A percentile compares a stretch with the other conserved stretches of the same genome.
These are phyloP conservation scores for Zygosaccharomyces siamensis DNA, from an alignment of 805 yeast genomes.

Conservation along the genomic window DNA sequence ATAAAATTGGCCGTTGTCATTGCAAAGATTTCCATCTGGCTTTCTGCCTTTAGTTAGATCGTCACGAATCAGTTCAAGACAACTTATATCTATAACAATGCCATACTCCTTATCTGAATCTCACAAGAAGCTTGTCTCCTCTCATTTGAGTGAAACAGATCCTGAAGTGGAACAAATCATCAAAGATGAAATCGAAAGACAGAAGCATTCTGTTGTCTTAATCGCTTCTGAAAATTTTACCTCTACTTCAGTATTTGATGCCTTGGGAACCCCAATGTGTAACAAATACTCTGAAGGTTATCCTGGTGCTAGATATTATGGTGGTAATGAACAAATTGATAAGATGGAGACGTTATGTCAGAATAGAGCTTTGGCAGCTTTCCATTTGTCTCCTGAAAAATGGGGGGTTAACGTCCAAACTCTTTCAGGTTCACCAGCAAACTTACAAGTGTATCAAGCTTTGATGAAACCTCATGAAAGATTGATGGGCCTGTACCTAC, in stretches of 20 bases:
- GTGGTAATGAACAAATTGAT: conserved; percentile 97
- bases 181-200: conserved; percentile 81
- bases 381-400: conserved; percentile 66
- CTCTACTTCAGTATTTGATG: conserved; percentile 91
- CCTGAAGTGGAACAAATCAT: conserved; percentile 74
- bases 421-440: conserved; percentile 96
- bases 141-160: conserved; percentile 55
- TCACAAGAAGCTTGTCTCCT: conserved; percentile 62
- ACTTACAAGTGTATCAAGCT: conserved; percentile 93
- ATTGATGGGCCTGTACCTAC: conserved; percentile 95
- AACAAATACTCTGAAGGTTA: conserved; percentile 99
- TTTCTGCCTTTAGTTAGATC: neutral
- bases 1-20: neutral
- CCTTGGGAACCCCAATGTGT: conserved; percentile 95
- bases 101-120: conserved; percentile 63
- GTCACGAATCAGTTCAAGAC: neutral
- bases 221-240: conserved; percentile 98
- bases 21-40: neutral
- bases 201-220: conserved; percentile 85
- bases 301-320: conserved; percentile 98
- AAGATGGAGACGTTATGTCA: conserved; percentile 90
- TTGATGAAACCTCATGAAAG: conserved; percentile 93
- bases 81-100: conserved; percentile 23
- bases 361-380: conserved; percentile 88
- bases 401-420: conserved; percentile 99